phyloP scores from a whole-genome alignment of 495 filamentous ascomycete genomes.

The Jackrogersella minutella region DNA sequence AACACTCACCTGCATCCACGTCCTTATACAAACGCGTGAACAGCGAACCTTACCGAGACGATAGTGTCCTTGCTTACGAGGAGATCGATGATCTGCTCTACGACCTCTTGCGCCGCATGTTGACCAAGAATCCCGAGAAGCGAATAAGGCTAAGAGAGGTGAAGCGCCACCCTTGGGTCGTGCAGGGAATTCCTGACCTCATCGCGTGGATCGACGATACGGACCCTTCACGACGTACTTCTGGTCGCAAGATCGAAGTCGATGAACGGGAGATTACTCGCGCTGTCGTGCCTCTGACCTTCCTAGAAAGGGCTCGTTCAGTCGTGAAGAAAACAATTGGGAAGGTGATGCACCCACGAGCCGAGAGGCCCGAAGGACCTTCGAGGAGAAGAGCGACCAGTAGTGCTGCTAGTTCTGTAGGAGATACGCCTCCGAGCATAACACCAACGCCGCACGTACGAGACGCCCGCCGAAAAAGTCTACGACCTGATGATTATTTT shows the following conservation, averaged over 20 bases:
- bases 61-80: conserved; percentile 82
- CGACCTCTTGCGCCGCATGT: conserved; percentile 80
- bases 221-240: conserved; percentile 80
- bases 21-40: conserved; percentile 64
- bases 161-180: conserved; percentile 95
- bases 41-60: conserved; percentile 58
- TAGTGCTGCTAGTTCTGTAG: conserved; percentile 64
- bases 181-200: conserved; percentile 78
- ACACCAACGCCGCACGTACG: conserved; percentile 50
- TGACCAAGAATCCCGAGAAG: conserved; percentile 87
- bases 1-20: conserved; percentile 56
- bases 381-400: conserved; percentile 63
- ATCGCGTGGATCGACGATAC: conserved; percentile 90
- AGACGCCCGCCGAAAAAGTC: conserved; percentile 69
- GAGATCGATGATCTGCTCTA: conserved; percentile 81
- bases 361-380: conserved; percentile 61
- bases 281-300: conserved; percentile 87
- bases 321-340: conserved; percentile 71
- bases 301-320: conserved; percentile 78
- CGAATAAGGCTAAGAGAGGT: conserved; percentile 91
- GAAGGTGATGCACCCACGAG: conserved; percentile 67
- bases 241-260: conserved; percentile 91
- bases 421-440: conserved; percentile 50
- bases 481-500: conserved; percentile 76
- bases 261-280: conserved; percentile 87